These are phyloP conservation scores for Gossypium lobatum DNA, from an alignment of 441 rosid species.

Conservation along the genomic window DNA sequence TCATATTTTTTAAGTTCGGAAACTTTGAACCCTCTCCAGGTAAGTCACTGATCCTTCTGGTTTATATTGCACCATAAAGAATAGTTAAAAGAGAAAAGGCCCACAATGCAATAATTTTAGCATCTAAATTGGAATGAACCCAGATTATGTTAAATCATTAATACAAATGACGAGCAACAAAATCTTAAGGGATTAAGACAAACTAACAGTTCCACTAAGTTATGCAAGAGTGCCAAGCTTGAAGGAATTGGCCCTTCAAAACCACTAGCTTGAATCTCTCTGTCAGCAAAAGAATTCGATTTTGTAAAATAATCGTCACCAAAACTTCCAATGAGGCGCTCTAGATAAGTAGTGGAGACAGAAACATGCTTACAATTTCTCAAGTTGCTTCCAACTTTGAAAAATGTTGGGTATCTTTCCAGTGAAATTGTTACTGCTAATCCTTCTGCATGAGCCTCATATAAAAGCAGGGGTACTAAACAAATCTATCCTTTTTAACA, in stretches of 20 bases:
- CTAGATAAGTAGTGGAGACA: neutral
- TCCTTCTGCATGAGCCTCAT: constrained; percentile 27
- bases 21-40: constrained; percentile 25
- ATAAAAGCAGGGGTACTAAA: neutral
- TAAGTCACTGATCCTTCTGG: constrained; percentile 40
- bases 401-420: constrained; percentile 28
- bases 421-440: constrained; percentile 31
- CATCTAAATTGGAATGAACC: neutral
- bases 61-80: neutral
- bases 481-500: neutral
- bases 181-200: neutral
- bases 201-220: constrained; percentile 34
- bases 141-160: too few relatives aligned
- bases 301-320: neutral
- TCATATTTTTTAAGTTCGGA: constrained; percentile 24
- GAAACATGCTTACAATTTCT: constrained; percentile 16
- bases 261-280: constrained; percentile 42
- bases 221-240: constrained; percentile 23
- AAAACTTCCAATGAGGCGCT: neutral
- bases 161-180: too few relatives aligned
- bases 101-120: neutral
- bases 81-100: neutral
- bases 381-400: constrained; percentile 26
- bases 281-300: constrained; percentile 8
- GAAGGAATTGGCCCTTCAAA: constrained; percentile 44